A percentile compares a stretch with the other conserved stretches of the same genome.
phyloP scores from a whole-genome alignment of 345 rosid species.

The Durio zibethinus region DNA sequence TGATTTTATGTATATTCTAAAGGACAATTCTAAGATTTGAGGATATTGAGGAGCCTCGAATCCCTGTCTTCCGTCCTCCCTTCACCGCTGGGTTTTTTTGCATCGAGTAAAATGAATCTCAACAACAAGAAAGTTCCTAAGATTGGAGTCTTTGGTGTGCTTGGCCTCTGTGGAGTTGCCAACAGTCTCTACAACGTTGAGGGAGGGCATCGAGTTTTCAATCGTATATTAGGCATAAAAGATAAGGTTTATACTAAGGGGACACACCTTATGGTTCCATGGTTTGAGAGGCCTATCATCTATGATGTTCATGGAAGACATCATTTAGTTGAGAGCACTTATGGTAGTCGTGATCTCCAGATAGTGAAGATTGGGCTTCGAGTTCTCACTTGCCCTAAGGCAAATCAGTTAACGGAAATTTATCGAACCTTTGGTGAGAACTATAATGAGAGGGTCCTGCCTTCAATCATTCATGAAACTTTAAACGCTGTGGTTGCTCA shows the following conservation, averaged over 20 bases:
- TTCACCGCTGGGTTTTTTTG: too few relatives aligned
- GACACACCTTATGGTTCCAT: constrained; percentile 80
- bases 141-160: too few relatives aligned
- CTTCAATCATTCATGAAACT: constrained; percentile 83
- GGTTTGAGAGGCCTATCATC: constrained; percentile 85
- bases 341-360: constrained; percentile 94
- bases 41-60: too few relatives aligned
- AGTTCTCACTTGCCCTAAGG: constrained; percentile 82
- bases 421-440: constrained; percentile 78
- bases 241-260: constrained; percentile 85
- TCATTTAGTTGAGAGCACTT: constrained; percentile 74
- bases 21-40: too few relatives aligned
- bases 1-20: too few relatives aligned
- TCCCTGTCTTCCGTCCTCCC: too few relatives aligned
- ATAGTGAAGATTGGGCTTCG: constrained; percentile 34
- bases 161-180: too few relatives aligned
- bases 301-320: constrained; percentile 34
- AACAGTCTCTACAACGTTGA: too few relatives aligned
- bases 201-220: too few relatives aligned
- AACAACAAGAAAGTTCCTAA: too few relatives aligned
- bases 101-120: too few relatives aligned
- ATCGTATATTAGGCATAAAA: too few relatives aligned
- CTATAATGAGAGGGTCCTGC: constrained; percentile 78
- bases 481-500: constrained; percentile 30
- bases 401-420: constrained; percentile 62